A percentile compares a stretch with the other conserved stretches of the same genome.
Conservation (phyloP, 2,329 filamentous ascomycete species). For the Ascochyta pisi region DNA sequence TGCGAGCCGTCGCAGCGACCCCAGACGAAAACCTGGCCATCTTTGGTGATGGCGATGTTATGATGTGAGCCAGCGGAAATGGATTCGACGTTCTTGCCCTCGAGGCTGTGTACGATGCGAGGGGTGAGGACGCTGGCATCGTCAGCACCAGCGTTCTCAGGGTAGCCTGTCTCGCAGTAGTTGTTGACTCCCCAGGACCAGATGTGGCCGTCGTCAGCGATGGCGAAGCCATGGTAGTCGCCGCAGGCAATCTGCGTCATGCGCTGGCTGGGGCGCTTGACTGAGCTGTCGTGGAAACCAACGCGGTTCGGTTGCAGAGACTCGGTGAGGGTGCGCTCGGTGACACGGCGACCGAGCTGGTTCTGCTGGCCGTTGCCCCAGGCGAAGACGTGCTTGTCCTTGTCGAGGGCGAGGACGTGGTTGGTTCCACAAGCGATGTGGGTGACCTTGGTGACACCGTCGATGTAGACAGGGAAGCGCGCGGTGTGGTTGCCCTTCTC, state of each 20-base stretch:
- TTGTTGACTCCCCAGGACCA: conserved; percentile 89
- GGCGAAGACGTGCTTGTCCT: conserved; percentile 68
- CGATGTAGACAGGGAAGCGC: conserved; percentile 61
- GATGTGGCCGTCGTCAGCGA: conserved; percentile 71
- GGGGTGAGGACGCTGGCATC: conserved; percentile 73
- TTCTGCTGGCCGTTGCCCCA: conserved; percentile 79
- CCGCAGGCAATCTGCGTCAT: conserved; percentile 72
- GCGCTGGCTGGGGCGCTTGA: conserved; percentile 53
- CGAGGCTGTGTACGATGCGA: conserved; percentile 69
- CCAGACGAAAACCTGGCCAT: conserved; percentile 65
- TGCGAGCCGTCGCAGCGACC: conserved; percentile 67
- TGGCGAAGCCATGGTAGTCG: conserved; percentile 81
- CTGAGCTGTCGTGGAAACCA: conserved; percentile 55
- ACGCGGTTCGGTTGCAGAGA: conserved; percentile 64
- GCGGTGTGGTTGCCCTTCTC: conserved; percentile 53
- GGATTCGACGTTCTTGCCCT: conserved; percentile 67
- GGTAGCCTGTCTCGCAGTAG: conserved; percentile 79
- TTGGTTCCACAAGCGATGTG: conserved; percentile 72
- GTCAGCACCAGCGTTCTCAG: conserved; percentile 68
- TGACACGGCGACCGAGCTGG: conserved; percentile 69
- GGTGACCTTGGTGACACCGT: conserved; percentile 70
- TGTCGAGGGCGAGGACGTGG: conserved; percentile 73
- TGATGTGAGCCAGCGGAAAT: conserved; percentile 80
- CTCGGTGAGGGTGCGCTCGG: conserved; percentile 64
- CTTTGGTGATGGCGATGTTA: conserved; percentile 64